phyloP scores from a whole-genome alignment of 164 flowering plant genomes.

The Magnolia sinica region DNA sequence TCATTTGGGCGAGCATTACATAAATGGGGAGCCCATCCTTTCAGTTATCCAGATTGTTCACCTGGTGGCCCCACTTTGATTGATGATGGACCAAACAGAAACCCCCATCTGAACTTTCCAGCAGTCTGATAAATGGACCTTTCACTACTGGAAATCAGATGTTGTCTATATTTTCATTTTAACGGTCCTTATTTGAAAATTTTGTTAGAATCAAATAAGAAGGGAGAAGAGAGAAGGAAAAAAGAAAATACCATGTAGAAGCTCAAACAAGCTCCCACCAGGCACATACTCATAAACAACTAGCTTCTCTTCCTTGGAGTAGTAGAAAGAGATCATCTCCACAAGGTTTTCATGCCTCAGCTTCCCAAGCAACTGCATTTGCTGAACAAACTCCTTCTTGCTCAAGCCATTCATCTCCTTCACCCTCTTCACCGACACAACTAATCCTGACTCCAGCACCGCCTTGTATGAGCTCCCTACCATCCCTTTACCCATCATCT shows the following conservation, averaged over 20 bases:
- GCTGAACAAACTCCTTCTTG: constrained; percentile 49
- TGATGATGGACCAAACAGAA: too few relatives aligned
- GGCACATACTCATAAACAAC: constrained; percentile 48
- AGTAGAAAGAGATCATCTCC: constrained; percentile 41
- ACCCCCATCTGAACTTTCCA: too few relatives aligned
- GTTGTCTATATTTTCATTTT: too few relatives aligned
- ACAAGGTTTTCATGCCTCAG: constrained; percentile 53
- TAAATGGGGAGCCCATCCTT: too few relatives aligned
- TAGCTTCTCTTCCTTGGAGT: constrained; percentile 58
- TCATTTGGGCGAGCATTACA: too few relatives aligned
- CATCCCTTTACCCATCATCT: constrained; percentile 48
- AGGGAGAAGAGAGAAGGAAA: background rate
- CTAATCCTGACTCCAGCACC: constrained; percentile 39
- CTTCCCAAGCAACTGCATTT: constrained; percentile 53
- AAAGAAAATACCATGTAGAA: constrained; percentile 49
- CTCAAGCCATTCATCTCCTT: constrained; percentile 33
- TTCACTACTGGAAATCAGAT: too few relatives aligned
- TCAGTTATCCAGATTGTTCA: too few relatives aligned
- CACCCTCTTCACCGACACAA: constrained; percentile 51
- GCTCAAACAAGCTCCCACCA: constrained; percentile 41
- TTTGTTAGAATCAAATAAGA: background rate
- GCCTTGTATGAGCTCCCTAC: constrained; percentile 56
- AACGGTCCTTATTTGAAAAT: background rate
- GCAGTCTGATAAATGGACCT: too few relatives aligned
- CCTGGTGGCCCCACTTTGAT: too few relatives aligned